Evolutionary conservation across 2,329 filamentous ascomycete genomes (phyloP), one percentile per base, ranked within the genome.

Genomic region (Exophiala lecanii-corni): DNA sequence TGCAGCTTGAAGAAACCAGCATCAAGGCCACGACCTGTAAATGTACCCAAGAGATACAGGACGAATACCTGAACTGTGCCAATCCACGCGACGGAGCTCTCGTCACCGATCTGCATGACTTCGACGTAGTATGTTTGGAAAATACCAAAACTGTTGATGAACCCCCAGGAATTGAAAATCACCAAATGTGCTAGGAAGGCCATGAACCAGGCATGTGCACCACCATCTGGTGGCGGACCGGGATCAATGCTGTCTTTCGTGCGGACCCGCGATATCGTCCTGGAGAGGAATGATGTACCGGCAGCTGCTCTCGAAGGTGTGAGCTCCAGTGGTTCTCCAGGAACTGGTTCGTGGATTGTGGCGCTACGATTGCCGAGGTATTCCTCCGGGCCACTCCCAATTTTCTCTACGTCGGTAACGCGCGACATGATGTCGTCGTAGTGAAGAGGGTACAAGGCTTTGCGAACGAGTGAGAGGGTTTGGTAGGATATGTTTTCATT

Each of bases 151-250:
- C 71, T 70, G 32, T 69, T 71, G 54, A 73, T 67, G 47, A 69
- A 72, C 3, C 67, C 66, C 69, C 76, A 81, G 1, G 75, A 74
- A 52, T 75, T 78, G 59, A 79, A 75, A 51, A 76, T 74, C 33
- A 78, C 65, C 35, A 75, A 61, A 54, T 76, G 75, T 2, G 64
- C 69, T 4, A 75, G 62, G 2, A 68, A 62, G 4, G 74, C 73
- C 52, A 78, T 75, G 1, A 68, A 59, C 75, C 75, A 79, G 6
- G 76, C 76, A 17, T 62, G 55, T 18, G 70, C 55, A 1, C 76
- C 76, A 5, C 76, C 76, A 42, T 79, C 67, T 4, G 67, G 66
- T 9, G 67, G 64, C 9, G 65, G 66, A 0, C 63, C 64, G 9
- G 62, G 47, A 28, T 63, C 59, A 44, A 55, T 61, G 3, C 62